Base-by-base conservation (phyloP, 106 monocot genomes). In the Acanthochlamys bracteata region DNA sequence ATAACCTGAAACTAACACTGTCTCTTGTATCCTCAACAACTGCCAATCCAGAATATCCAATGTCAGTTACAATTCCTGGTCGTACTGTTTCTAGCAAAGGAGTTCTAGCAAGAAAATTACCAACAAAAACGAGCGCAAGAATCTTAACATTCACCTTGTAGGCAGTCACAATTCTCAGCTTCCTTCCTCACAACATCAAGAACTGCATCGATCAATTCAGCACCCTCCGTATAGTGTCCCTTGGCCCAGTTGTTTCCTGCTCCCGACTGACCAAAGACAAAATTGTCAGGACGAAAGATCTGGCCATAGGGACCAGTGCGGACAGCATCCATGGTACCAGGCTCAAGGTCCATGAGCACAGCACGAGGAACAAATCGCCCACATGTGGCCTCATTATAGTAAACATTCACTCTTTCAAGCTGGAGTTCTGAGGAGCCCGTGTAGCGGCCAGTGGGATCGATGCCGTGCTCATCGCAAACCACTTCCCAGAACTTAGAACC, bases 241-340 rank as follows among this genome's bases (percentile, higher is more conserved):
- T 66, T 66, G 15, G 66, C 66, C 66, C 66, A 66, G 53, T 66
- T 66, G 52, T 66, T 66, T 52, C 66, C 66, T 26, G 66, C 66
- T 9, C 66, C 66, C 15, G 66, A 66, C 51, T 66, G 66, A 4
- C 66, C 66, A 53, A 66, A 66, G 16, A 66, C 66, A 42, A 66
- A 66, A 27, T 66, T 66, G 27, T 66, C 66, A 10, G 66, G 66
- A 2, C 66, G 22, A 26, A 66, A 66, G 53, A 66, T 53, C 25
- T 66, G 66, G 53, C 49, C 66, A 54, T 66, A 66, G 10, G 66
- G 66, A 14, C 66, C 66, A 66, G 66, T 66, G 25, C 66, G 66
- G 3, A 66, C 66, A 25, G 49, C 51, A 52, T 66, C 66, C 66
- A 66, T 66, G 66, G 66, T 66, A 25, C 53, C 66, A 66, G 66